Percentiles rank a stretch among this genome's conserved stretches.
phyloP scores from a whole-genome alignment of 1,284 basidiomycete genomes.

The Vanrija pseudolonga region DNA sequence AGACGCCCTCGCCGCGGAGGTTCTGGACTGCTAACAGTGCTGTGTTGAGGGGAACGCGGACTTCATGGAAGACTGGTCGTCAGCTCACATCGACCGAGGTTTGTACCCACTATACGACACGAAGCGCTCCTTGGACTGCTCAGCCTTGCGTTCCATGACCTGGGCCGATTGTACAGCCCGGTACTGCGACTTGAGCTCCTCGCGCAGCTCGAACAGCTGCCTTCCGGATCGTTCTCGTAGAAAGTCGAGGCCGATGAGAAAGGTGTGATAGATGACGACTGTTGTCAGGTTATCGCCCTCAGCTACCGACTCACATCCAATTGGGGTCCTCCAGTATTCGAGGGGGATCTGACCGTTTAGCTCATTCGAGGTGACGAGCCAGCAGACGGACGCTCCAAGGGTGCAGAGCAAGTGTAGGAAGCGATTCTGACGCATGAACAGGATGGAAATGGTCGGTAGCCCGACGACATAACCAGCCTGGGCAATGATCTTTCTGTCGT shows the following conservation, averaged over 20 bases:
- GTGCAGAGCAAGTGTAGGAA: conserved; percentile 56
- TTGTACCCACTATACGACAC: conserved; percentile 67
- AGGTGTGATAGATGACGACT: conserved; percentile 44
- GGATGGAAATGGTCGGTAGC: conserved; percentile 69
- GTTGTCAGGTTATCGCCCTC: background rate
- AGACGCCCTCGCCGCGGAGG: conserved; percentile 62
- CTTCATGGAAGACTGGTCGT: conserved; percentile 54
- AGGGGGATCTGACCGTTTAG: too few relatives aligned
- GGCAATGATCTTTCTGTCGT: too few relatives aligned
- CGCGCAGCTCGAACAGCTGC: conserved; percentile 60
- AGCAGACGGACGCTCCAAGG: too few relatives aligned
- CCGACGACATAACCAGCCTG: conserved; percentile 42
- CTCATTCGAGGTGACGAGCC: too few relatives aligned
- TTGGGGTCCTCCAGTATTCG: too few relatives aligned
- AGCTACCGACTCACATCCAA: too few relatives aligned
- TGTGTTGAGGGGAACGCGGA: conserved; percentile 86
- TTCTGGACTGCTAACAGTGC: conserved; percentile 85
- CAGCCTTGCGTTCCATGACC: conserved; percentile 72
- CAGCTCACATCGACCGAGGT: background rate
- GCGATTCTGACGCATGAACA: conserved; percentile 68
- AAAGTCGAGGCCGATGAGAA: conserved; percentile 46
- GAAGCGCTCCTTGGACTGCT: conserved; percentile 71
- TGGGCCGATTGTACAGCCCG: conserved; percentile 77
- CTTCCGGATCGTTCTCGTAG: conserved; percentile 56
- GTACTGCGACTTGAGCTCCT: conserved; percentile 68